Conservation (phyloP, 192 early-diverging fungal species). For the Backusella macrospora region DNA sequence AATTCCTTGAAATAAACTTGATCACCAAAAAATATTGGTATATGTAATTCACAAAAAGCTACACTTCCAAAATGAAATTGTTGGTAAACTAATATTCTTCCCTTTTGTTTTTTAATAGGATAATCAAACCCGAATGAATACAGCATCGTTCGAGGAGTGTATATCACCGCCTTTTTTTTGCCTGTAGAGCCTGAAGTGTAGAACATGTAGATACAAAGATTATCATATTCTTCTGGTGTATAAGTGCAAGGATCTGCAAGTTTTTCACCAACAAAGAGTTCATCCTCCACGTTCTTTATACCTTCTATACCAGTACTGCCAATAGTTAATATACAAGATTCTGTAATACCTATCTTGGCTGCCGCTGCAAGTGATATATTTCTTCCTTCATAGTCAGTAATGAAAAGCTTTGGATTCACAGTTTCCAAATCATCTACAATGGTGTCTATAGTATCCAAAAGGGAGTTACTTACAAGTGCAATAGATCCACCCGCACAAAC, state of each 20-base stretch:
- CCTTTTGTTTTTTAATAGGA: background rate
- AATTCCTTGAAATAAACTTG: background rate
- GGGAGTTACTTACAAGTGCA: background rate
- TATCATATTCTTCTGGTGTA: background rate
- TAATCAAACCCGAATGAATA: background rate
- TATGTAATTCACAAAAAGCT: background rate
- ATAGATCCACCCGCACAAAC: background rate
- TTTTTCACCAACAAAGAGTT: background rate
- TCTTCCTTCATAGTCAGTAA: background rate
- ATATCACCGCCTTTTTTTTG: background rate
- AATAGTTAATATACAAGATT: background rate
- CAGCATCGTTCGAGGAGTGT: background rate
- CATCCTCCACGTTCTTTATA: background rate
- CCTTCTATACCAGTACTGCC: background rate
- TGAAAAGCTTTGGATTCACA: background rate
- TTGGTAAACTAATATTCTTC: background rate
- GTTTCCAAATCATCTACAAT: background rate
- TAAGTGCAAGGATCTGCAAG: background rate
- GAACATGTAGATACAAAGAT: background rate
- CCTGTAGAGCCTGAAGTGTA: slow-evolving; percentile 9
- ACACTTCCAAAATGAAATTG: background rate
- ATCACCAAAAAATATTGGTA: background rate
- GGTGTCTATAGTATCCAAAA: background rate
- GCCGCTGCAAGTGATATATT: background rate
- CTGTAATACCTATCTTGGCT: background rate